Base-by-base conservation (phyloP, 345 rosid species). In the Brassica incana region DNA sequence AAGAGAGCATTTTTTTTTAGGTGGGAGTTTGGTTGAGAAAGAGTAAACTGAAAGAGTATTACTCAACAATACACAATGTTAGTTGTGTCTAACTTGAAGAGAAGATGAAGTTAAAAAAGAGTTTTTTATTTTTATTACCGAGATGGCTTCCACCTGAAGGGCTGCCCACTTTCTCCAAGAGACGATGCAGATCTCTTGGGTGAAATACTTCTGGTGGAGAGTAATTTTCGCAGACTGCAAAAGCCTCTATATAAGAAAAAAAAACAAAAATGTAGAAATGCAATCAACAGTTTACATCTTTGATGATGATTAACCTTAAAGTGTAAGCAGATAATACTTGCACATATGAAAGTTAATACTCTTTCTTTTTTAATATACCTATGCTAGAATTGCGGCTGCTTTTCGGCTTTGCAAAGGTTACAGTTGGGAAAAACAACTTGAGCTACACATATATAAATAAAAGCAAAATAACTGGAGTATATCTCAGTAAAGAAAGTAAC, bases 301-400 rank as follows among this genome's bases (percentile, higher is more conserved):
- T 70, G 79, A 70, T 75, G 79, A 70, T 75, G 40, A 65, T 56
- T 75, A 76, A 76, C 29, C 65, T 75, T 18, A n/a, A 30, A 70
- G 83, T 20, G 79, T 20, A 81, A 69, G 76, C 23, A 73, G 56
- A 70, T 70, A 59, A 70, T 69, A 70, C 16, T n/a, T 67, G 59
- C 40, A 68, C 27, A 74, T 67, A 69, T 43, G 62, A 23, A 75
- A 69, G 69, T 61, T 27, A 59, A 23, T 59, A 59, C 9, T 14
- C 16, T 59, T 40, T 52, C 1, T 80, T 83, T 35, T 43, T 11
- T 43, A 11, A 43, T 10, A 43, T 86, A 93, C 98, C 97, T 87
- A 95, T 95, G 83, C 98, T 95, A 30, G 99, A 95, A 87, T 95
- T 95, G 43, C 98, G 97, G 87, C 99, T 95, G 86, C 98, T 93